A percentile compares a stretch with the other conserved stretches of the same genome.
These are phyloP conservation scores for Hemileccinum impolitum DNA, from an alignment of 768 basidiomycete genomes.

Conservation along the genomic window DNA sequence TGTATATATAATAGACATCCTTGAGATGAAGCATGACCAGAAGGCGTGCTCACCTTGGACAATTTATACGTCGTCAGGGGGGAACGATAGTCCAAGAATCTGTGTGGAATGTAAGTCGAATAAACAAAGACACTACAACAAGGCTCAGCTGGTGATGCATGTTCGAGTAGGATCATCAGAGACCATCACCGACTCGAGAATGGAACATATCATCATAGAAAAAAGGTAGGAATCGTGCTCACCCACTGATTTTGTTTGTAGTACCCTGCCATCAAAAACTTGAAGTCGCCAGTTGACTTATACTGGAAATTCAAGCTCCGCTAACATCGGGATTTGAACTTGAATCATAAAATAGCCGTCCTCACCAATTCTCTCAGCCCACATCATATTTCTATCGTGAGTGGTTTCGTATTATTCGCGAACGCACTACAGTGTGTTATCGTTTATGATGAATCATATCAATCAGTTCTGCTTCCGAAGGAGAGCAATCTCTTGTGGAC, in stretches of 20 bases:
- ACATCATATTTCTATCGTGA: conserved; percentile 6
- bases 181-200: conserved; percentile 70
- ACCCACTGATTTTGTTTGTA: conserved; percentile 26
- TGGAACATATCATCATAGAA: conserved; percentile 67
- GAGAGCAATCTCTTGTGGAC: conserved; percentile 75
- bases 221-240: conserved; percentile 24
- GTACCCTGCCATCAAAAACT: not conserved
- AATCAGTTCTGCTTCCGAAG: conserved; percentile 86
- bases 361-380: not conserved
- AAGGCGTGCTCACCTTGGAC: conserved; percentile 8
- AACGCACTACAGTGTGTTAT: not conserved
- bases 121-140: conserved; percentile 20
- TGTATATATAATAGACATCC: conserved; percentile 56
- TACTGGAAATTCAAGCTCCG: conserved; percentile 10
- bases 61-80: not conserved
- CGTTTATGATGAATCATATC: conserved; percentile 43
- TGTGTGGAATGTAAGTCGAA: not conserved
- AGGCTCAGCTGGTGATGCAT: conserved; percentile 63
- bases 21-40: conserved; percentile 17
- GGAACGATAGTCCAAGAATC: not conserved
- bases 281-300: not conserved
- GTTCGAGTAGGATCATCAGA: conserved; percentile 74
- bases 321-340: conserved; percentile 30
- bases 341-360: not conserved
- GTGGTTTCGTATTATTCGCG: conserved; percentile 5